phyloP scores from a whole-genome alignment of 805 yeast genomes.

The Wickerhamomyces tratensis region DNA sequence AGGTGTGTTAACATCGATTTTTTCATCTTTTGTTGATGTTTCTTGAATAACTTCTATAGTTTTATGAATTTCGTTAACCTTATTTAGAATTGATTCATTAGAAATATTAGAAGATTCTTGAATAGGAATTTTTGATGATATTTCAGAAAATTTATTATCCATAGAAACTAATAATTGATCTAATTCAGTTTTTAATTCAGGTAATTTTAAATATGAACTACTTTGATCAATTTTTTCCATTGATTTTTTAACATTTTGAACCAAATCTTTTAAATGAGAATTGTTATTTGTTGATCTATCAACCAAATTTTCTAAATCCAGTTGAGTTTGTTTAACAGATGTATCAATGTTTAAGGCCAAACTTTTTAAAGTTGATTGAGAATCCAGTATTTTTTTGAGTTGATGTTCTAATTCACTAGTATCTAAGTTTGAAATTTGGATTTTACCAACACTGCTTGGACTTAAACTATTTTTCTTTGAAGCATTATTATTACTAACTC shows the following conservation, averaged over 20 bases:
- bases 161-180: no score
- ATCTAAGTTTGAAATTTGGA: slow-evolving; percentile 10
- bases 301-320: slow-evolving; percentile 17
- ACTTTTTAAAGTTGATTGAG: slow-evolving; percentile 20
- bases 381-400: slow-evolving; percentile 17
- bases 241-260: slow-evolving; percentile 10
- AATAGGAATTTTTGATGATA: no score
- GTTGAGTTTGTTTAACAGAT: slow-evolving; percentile 18
- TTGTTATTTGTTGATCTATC: slow-evolving; percentile 19
- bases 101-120: neutral
- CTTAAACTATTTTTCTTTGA: slow-evolving; percentile 1
- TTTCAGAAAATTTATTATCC: no score
- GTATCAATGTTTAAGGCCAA: slow-evolving; percentile 17
- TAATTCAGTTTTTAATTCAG: neutral
- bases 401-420: slow-evolving; percentile 16
- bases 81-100: no score
- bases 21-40: no score
- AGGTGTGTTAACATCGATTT: no score
- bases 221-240: neutral
- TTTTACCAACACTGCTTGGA: slow-evolving; percentile 14
- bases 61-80: no score
- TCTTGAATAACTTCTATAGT: no score
- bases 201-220: no score
- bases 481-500: slow-evolving; percentile 10
- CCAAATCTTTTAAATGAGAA: slow-evolving; percentile 15